Base-by-base conservation (phyloP, 83 land plant species). In the Picea mariana region DNA sequence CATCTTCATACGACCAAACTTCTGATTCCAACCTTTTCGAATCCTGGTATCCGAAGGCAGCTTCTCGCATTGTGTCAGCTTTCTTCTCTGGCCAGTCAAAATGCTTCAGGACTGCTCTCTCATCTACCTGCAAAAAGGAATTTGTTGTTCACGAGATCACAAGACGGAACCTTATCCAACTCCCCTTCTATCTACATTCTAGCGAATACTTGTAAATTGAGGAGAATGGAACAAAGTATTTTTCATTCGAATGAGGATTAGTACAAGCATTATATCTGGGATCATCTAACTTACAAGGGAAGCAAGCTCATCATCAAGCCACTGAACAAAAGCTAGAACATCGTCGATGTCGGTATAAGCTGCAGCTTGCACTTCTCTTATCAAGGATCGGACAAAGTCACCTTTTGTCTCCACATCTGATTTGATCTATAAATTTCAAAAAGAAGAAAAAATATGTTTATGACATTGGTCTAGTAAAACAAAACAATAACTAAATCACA, bases 61-160 rank as follows among this genome's bases (percentile, higher is more conserved):
- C 99, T 82, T 97, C 98, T 23, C 99, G 85, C 84, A 97, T 78
- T 5, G 92, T 95, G 83, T 97, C 98, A 4, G 99, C 98, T 84
- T 92, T 97, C 71, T 89, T 87, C 87, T 97, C 99, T 44, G 98
- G 98, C 98, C 99, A 95, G 44, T 96, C 91, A 80, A 97, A 97
- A 87, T 97, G 99, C 77, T 97, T 97, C 83, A 97, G 75, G 68
- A 97, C 98, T 17, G 99, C 99, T 77, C 97, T 89, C 87, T 97
- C 99, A 81, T 97, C 99, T 78, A 97, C 99, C 99, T 97, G 75
- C 13, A 69, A 55, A 3, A 55, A 55, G 59, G 16, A 55, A 13
- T 55, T 55, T 55, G 59, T 55, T 55, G 3, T 55, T 55, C 4
- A 55, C 3, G 16, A 55, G 16, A 31, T 31, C 34, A 27, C 31